phyloP scores from a whole-genome alignment of 179 eudicot genomes.

The Pouteria campechiana region DNA sequence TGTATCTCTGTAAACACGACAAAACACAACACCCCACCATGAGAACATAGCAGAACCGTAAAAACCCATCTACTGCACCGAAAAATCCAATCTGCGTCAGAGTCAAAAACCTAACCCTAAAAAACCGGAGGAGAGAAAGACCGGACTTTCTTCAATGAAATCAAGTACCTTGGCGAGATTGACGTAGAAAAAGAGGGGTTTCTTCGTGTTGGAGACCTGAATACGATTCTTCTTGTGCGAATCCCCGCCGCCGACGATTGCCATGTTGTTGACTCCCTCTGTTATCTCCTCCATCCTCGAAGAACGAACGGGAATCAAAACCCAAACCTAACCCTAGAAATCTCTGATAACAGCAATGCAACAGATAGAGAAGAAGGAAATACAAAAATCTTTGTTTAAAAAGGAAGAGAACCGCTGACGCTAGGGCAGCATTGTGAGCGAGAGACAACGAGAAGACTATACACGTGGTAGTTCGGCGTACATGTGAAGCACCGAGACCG shows the following conservation, averaged over 20 bases:
- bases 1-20: conserved; percentile 22
- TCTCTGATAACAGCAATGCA: too few relatives aligned
- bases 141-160: too few relatives aligned
- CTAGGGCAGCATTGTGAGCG: too few relatives aligned
- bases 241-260: conserved; percentile 5
- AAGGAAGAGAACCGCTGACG: too few relatives aligned
- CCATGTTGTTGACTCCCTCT: conserved; percentile 25
- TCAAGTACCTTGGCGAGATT: conserved; percentile 44
- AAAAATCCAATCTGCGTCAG: too few relatives aligned
- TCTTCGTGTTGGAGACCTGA: conserved; percentile 51
- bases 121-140: neutral
- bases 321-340: conserved; percentile 13
- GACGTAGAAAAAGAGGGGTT: conserved; percentile 45
- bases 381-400: too few relatives aligned
- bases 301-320: too few relatives aligned
- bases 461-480: too few relatives aligned
- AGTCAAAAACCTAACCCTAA: neutral
- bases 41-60: neutral
- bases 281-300: conserved; percentile 28
- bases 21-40: neutral
- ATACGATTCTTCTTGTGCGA: conserved; percentile 35
- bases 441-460: too few relatives aligned
- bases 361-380: too few relatives aligned
- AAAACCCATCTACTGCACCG: too few relatives aligned
- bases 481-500: too few relatives aligned